These are phyloP conservation scores for Populus alba DNA, from an alignment of 345 rosid species.

Conservation along the genomic window DNA sequence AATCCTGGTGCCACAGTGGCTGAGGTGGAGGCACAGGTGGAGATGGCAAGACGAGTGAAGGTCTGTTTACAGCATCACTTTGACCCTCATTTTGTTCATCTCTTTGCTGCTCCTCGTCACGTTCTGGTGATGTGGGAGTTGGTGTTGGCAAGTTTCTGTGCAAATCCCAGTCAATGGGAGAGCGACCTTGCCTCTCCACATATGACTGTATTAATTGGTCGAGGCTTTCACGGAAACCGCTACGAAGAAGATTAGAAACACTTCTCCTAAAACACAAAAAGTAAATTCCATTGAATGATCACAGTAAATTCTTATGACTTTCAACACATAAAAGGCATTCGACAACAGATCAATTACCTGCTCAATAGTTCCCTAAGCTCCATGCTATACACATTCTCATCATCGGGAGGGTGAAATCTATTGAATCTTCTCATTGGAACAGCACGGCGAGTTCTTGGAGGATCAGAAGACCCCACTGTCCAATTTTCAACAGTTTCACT, in stretches of 20 bases:
- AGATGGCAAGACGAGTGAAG: constrained; percentile 62
- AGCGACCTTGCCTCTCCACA: constrained; percentile 82
- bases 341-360: constrained; percentile 51
- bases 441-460: constrained; percentile 59
- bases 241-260: constrained; percentile 93
- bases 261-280: constrained; percentile 65
- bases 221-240: constrained; percentile 98
- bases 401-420: constrained; percentile 93
- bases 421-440: constrained; percentile 68
- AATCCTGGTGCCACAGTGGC: constrained; percentile 91
- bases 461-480: constrained; percentile 59
- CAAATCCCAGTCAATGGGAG: constrained; percentile 93
- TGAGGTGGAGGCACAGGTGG: constrained; percentile 93
- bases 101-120: constrained; percentile 60
- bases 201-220: constrained; percentile 94
- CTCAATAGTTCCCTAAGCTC: constrained; percentile 95
- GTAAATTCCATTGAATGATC: constrained; percentile 7
- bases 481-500: constrained; percentile 56
- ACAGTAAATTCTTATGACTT: not conserved
- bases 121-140: constrained; percentile 59
- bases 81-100: constrained; percentile 60
- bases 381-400: constrained; percentile 91
- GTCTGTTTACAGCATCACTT: constrained; percentile 47
- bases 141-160: constrained; percentile 67
- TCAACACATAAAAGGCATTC: not conserved